A percentile compares a stretch with the other conserved stretches of the same genome.
Evolutionary conservation across 257 asterid genomes (phyloP).

Genomic region (Gentiana straminea): DNA sequence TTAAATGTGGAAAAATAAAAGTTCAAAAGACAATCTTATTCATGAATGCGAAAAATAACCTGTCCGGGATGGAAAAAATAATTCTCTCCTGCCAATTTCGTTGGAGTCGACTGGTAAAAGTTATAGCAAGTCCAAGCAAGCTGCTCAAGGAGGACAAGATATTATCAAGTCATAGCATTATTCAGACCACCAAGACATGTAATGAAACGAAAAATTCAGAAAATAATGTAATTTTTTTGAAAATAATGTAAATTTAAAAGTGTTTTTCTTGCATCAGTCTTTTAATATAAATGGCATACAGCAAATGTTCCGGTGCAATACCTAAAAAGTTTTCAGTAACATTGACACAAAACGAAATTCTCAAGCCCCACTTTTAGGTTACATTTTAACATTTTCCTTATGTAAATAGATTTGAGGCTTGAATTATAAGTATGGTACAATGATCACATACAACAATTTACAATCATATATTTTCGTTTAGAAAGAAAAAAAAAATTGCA

Average conservation of each 20-base stretch:
- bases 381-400: no score
- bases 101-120: conserved; percentile 93
- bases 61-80: conserved; percentile 75
- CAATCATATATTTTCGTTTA: not conserved
- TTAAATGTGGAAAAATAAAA: conserved; percentile 2
- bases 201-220: not conserved
- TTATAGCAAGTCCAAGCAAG: conserved; percentile 99
- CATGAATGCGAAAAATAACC: conserved; percentile 25
- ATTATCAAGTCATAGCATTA: not conserved
- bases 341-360: no score
- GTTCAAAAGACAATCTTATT: conserved; percentile 3
- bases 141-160: conserved; percentile 36
- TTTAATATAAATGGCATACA: no score
- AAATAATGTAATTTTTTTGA: not conserved
- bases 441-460: no score
- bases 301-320: no score
- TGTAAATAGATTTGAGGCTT: no score
- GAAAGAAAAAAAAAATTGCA: not conserved
- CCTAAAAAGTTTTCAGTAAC: no score
- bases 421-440: no score
- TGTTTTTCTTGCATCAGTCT: no score
- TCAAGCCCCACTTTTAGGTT: no score
- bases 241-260: not conserved
- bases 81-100: conserved; percentile 98
- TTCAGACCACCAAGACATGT: conserved; percentile 8